Percentiles rank a stretch among this genome's conserved stretches.
phyloP scores from a whole-genome alignment of 371 early-diverging fungal genomes.

The Mortierella sp. region DNA sequence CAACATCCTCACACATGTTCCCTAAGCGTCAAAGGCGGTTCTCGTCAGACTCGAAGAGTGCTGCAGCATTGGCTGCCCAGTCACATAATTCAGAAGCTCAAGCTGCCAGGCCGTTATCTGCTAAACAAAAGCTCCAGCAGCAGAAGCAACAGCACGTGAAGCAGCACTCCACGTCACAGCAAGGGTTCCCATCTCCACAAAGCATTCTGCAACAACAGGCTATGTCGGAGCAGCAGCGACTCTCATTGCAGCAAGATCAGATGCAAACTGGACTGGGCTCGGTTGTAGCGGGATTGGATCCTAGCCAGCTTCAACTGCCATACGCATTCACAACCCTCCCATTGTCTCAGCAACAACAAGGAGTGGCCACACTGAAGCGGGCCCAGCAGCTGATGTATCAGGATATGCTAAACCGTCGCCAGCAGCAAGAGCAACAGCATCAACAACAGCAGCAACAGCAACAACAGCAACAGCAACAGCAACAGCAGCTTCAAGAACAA shows the following conservation, averaged over 20 bases:
- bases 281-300: slow-evolving; percentile 35
- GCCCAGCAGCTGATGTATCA: slow-evolving; percentile 56
- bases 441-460: slow-evolving; percentile 41
- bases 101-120: slow-evolving; percentile 20
- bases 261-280: slow-evolving; percentile 32
- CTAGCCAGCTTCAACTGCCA: slow-evolving; percentile 49
- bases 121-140: slow-evolving; percentile 45
- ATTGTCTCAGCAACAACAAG: slow-evolving; percentile 53
- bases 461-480: slow-evolving; percentile 34
- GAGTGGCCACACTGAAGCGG: slow-evolving; percentile 51
- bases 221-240: slow-evolving; percentile 22
- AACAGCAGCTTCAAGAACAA: slow-evolving; percentile 46
- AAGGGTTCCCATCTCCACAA: slow-evolving; percentile 38
- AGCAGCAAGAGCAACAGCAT: not conserved
- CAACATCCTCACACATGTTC: slow-evolving; percentile 44
- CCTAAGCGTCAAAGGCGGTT: slow-evolving; percentile 55
- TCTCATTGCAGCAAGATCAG: slow-evolving; percentile 29
- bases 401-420: slow-evolving; percentile 52
- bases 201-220: slow-evolving; percentile 40
- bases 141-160: slow-evolving; percentile 20
- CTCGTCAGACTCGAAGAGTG: slow-evolving; percentile 48
- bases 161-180: slow-evolving; percentile 25
- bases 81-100: slow-evolving; percentile 28
- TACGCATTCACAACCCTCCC: slow-evolving; percentile 54
- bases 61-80: slow-evolving; percentile 34